These are phyloP conservation scores for Populus trichocarpa DNA, from an alignment of 441 rosid genomes.

Conservation along the genomic window DNA sequence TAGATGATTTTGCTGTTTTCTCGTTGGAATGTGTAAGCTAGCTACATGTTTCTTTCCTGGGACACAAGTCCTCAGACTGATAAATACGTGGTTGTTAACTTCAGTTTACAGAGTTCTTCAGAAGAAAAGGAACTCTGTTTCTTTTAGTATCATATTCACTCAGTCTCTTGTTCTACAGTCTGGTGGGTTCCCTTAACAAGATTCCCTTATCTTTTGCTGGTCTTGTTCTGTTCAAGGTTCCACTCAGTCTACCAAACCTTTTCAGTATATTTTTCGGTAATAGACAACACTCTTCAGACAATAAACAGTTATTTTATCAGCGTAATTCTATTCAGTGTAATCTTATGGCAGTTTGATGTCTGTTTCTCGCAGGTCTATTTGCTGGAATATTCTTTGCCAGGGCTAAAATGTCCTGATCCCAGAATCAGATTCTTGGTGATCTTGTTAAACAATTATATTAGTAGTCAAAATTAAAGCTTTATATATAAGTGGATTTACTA, in stretches of 20 bases:
- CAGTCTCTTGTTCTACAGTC: conserved; percentile 37
- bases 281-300: conserved; percentile 4
- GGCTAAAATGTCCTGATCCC: conserved; percentile 77
- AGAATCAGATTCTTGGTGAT: neutral
- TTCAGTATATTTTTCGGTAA: conserved; percentile 90
- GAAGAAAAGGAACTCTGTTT: neutral
- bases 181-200: conserved; percentile 95
- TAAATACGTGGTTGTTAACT: neutral
- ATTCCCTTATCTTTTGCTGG: conserved; percentile 87
- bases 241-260: conserved; percentile 62
- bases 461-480: neutral
- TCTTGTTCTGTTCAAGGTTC: conserved; percentile 70
- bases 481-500: neutral
- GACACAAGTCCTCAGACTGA: neutral
- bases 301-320: neutral
- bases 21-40: neutral
- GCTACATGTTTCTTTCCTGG: too few species aligned
- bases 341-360: neutral
- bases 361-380: conserved; percentile 58
- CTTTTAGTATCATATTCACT: neutral
- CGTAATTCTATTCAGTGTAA: neutral
- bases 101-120: neutral
- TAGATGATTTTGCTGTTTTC: neutral
- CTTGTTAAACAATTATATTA: neutral
- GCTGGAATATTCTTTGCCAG: conserved; percentile 80